phyloP scores from a whole-genome alignment of 768 basidiomycete genomes.

The Suillus discolor region DNA sequence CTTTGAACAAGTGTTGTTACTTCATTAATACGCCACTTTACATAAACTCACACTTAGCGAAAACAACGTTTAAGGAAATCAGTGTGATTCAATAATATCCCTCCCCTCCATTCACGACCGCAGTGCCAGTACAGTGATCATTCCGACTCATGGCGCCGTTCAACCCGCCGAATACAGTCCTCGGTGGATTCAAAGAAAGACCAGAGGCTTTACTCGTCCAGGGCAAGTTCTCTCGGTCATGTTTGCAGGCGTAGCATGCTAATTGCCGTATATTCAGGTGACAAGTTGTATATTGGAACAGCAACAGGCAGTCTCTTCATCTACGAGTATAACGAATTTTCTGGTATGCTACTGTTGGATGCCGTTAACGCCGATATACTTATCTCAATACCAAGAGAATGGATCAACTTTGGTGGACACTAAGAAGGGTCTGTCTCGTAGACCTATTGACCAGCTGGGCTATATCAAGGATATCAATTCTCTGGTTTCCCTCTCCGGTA shows the following conservation, averaged over 20 bases:
- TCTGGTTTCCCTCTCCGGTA: conserved; percentile 83
- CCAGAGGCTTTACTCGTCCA: conserved; percentile 35
- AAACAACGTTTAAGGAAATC: not conserved
- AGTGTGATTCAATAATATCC: not conserved
- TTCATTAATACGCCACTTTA: too few species aligned
- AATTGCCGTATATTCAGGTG: conserved; percentile 37
- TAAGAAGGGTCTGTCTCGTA: conserved; percentile 64
- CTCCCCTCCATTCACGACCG: not conserved
- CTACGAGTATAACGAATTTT: conserved; percentile 46
- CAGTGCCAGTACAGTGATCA: not conserved
- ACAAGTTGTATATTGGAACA: conserved; percentile 65
- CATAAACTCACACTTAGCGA: not conserved
- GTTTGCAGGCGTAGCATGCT: conserved; percentile 7
- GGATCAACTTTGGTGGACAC: conserved; percentile 52
- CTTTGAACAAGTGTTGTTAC: not conserved
- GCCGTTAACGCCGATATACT: not conserved
- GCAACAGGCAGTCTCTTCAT: conserved; percentile 56
- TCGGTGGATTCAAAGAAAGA: conserved; percentile 39
- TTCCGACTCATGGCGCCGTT: conserved; percentile 35
- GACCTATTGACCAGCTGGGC: conserved; percentile 86
- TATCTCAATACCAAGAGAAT: conserved; percentile 4
- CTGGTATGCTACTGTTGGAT: conserved; percentile 33
- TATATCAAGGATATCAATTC: conserved; percentile 86
- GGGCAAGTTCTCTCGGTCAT: conserved; percentile 21
- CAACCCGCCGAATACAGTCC: conserved; percentile 22